Percentiles rank a stretch among this genome's conserved stretches.
Conservation (phyloP, 176 grass and related monocot species). For the Bolboschoenus planiculmis region DNA sequence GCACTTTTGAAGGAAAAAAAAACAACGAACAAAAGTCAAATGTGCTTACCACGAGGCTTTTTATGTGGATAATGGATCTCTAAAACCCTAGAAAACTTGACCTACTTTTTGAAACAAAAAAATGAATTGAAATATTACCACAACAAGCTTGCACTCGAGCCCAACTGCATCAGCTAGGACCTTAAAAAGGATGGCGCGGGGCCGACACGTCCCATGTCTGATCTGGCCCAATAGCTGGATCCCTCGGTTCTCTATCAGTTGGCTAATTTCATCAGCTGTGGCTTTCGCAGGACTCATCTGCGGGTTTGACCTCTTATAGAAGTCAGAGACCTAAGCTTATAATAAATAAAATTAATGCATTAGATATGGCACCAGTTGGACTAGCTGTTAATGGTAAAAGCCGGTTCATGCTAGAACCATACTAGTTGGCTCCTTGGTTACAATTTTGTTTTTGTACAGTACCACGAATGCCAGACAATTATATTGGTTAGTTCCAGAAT, state of each 20-base stretch:
- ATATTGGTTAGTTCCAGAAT: background rate
- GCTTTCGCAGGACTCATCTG: constrained; percentile 76
- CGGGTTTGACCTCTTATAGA: constrained; percentile 75
- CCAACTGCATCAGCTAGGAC: constrained; percentile 86
- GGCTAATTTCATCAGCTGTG: constrained; percentile 60
- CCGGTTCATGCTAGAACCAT: background rate
- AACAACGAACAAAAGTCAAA: background rate
- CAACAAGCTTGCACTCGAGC: constrained; percentile 77
- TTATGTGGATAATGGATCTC: background rate
- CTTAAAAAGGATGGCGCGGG: constrained; percentile 92
- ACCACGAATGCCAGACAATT: background rate
- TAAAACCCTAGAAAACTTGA: constrained; percentile 20
- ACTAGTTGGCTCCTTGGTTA: background rate
- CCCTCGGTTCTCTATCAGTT: constrained; percentile 78
- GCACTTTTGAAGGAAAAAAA: constrained; percentile 25
- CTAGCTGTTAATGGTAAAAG: background rate
- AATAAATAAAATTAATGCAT: background rate
- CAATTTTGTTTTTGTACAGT: background rate
- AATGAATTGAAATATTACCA: constrained; percentile 47
- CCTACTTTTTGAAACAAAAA: background rate
- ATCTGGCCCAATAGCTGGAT: constrained; percentile 90
- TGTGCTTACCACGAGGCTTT: background rate
- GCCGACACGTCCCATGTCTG: constrained; percentile 91
- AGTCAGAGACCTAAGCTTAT: constrained; percentile 70
- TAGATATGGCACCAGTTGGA: background rate